phyloP scores from a whole-genome alignment of 768 basidiomycete species.

The Boletus reticuloceps region DNA sequence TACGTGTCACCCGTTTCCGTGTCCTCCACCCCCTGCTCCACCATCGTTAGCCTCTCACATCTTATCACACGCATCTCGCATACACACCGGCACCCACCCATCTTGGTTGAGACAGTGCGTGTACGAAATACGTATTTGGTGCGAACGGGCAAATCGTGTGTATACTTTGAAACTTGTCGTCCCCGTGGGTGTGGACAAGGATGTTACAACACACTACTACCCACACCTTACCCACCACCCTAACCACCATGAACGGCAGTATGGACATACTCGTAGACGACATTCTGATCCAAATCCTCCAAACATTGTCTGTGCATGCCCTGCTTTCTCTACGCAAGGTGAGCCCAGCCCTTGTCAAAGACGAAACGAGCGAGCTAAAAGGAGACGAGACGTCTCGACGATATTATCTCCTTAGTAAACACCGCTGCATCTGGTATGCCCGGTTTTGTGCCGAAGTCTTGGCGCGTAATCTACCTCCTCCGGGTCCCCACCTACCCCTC shows the following conservation, averaged over 20 bases:
- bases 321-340: constrained; percentile 25
- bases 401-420: constrained; percentile 25
- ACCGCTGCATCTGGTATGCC: constrained; percentile 23
- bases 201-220: neutral
- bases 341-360: neutral
- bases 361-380: neutral
- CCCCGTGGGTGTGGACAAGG: neutral
- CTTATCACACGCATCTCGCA: neutral
- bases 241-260: constrained; percentile 2
- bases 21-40: neutral
- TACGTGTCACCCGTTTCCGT: neutral
- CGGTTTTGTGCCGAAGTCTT: constrained; percentile 24
- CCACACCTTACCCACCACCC: neutral
- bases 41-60: neutral
- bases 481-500: constrained; percentile 12
- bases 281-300: constrained; percentile 21
- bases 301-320: constrained; percentile 9
- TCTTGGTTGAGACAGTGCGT: neutral
- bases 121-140: neutral
- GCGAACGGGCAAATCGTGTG: neutral
- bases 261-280: constrained; percentile 29
- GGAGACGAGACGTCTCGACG: constrained; percentile 25
- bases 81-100: neutral
- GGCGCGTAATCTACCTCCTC: constrained; percentile 18
- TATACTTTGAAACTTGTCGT: neutral